Evolutionary conservation across 352 stramenopile species (phyloP).

Genomic region (Phytophthora europaea): DNA sequence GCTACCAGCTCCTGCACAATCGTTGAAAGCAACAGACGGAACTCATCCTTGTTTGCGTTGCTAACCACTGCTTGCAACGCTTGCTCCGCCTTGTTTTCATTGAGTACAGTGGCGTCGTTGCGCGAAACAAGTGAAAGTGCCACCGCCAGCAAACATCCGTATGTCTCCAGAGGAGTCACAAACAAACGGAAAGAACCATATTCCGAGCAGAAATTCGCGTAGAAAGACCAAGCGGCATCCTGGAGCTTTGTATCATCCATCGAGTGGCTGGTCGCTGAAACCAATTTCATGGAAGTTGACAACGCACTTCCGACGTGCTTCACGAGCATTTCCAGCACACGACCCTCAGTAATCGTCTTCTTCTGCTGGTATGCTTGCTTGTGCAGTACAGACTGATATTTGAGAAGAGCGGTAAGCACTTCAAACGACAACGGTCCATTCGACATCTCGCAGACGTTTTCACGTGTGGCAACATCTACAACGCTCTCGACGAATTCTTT

Average conservation of each 20-base stretch:
- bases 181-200: slow-evolving; percentile 58
- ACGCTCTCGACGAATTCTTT: slow-evolving; percentile 45
- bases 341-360: slow-evolving; percentile 1
- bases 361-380: slow-evolving; percentile 28
- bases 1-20: slow-evolving; percentile 64
- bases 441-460: slow-evolving; percentile 27
- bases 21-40: slow-evolving; percentile 67
- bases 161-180: slow-evolving; percentile 62
- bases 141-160: slow-evolving; percentile 70
- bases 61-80: slow-evolving; percentile 56
- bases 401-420: slow-evolving; percentile 60
- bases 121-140: slow-evolving; percentile 40
- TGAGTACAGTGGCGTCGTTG: not conserved
- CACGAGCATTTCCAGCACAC: slow-evolving; percentile 28
- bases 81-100: slow-evolving; percentile 21
- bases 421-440: slow-evolving; percentile 46
- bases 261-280: slow-evolving; percentile 29
- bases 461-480: slow-evolving; percentile 28
- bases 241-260: slow-evolving; percentile 20
- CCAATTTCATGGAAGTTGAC: slow-evolving; percentile 54
- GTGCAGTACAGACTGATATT: slow-evolving; percentile 52
- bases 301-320: slow-evolving; percentile 48
- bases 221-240: slow-evolving; percentile 61
- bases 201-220: slow-evolving; percentile 58
- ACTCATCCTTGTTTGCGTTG: slow-evolving; percentile 81